Base-by-base conservation (phyloP, 768 basidiomycete genomes). In the Sarcodon aspratus region DNA sequence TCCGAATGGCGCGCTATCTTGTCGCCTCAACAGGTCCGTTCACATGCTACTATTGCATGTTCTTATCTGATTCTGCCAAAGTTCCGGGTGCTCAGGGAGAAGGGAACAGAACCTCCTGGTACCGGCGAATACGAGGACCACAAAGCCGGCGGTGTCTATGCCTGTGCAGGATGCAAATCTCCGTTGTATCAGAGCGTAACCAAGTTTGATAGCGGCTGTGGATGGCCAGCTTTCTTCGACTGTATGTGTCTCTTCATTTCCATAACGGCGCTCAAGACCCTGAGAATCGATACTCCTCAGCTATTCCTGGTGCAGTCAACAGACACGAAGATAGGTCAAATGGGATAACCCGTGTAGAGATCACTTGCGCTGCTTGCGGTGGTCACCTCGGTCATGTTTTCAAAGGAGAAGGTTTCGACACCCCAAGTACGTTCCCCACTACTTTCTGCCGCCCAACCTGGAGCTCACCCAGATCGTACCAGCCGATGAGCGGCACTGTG, bases 221-320 rank as follows among this genome's bases (percentile, higher is more conserved):
- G 93, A 18, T 97, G 93, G 93, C 93, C 94, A n/a, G 90, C 93
- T 1, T 97, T 96, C 74, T 97, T 85, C 61, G 93, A 95, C 61
- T 86, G 86, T 85, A 52, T 49, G 67, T 56, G 15, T 31, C 15
- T 31, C 40, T 11, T 31, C 36, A 33, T 36, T 45, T 12, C 34
- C 48, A 18, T 33, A 11, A 34, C 21, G 36, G 4, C 44, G 34
- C 42, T 52, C 18, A 50, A 38, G 34, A 31, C 8, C n/a, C n/a
- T 7, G 33, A 11, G 7, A 31, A 54, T 35, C 10, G 21, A 21
- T 40, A 27, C n/a, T 36, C 37, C 33, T 33, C 52, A 89, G 91
- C 92, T 7, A 78, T 95, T 52, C 93, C 93, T 6, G 93, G 92
- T 33, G 90, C 93, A 18, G 87, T 97, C 32, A 75, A 59, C 50